Conservation (phyloP, 495 filamentous ascomycete species). For the Neurospora discreta region DNA sequence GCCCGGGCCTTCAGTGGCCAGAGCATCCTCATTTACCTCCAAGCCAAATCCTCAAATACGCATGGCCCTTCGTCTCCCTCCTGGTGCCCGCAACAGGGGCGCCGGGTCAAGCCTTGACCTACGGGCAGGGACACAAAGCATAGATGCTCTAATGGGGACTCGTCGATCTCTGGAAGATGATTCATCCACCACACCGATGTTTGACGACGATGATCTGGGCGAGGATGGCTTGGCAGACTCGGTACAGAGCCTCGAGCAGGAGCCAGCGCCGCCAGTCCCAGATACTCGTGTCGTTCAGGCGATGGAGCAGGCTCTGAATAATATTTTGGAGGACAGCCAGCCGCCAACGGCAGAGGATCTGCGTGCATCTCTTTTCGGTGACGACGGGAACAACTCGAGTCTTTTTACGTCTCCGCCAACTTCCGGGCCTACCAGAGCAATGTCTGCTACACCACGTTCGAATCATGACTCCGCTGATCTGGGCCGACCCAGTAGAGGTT, state of each 20-base stretch:
- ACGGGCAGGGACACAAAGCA: conserved; percentile 1
- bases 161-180: conserved; percentile 17
- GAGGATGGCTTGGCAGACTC: conserved; percentile 43
- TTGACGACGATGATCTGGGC: conserved; percentile 45
- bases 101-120: conserved; percentile 37
- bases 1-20: conserved; percentile 17
- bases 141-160: background rate
- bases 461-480: conserved; percentile 48
- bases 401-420: conserved; percentile 33
- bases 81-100: conserved; percentile 19
- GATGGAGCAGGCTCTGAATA: conserved; percentile 88
- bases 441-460: conserved; percentile 14
- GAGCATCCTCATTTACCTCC: conserved; percentile 20
- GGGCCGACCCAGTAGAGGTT: conserved; percentile 35
- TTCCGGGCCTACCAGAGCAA: conserved; percentile 25
- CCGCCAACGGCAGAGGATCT: conserved; percentile 52
- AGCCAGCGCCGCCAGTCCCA: conserved; percentile 27
- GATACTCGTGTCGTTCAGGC: conserved; percentile 66
- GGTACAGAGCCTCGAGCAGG: conserved; percentile 41
- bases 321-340: conserved; percentile 71
- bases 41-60: conserved; percentile 31
- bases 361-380: conserved; percentile 43
- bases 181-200: conserved; percentile 30
- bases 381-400: conserved; percentile 36
- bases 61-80: conserved; percentile 24